Percentiles rank a stretch among this genome's conserved stretches.
phyloP scores from a whole-genome alignment of 768 basidiomycete genomes.

The Termitomyces sp. region DNA sequence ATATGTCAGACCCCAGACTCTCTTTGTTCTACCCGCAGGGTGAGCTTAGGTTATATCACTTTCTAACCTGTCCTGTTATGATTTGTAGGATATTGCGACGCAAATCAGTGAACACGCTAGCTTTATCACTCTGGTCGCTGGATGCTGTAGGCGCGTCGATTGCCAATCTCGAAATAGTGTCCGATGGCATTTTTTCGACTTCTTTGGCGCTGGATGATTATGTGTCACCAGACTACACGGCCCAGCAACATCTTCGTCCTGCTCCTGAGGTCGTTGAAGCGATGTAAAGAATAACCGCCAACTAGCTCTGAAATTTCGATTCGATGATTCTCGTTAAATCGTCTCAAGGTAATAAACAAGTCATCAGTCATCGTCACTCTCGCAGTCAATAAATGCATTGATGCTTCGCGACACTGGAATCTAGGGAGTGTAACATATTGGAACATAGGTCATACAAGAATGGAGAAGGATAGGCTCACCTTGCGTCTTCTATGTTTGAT shows the following conservation, averaged over 20 bases:
- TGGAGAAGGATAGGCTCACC: constrained; percentile 27
- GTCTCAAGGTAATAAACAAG: no score
- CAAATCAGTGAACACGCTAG: constrained; percentile 41
- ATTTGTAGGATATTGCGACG: constrained; percentile 35
- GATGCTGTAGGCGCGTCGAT: constrained; percentile 39
- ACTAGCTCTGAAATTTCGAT: background rate
- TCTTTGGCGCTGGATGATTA: constrained; percentile 38
- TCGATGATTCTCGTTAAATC: background rate
- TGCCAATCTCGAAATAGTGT: constrained; percentile 35
- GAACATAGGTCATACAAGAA: background rate
- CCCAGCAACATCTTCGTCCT: constrained; percentile 31
- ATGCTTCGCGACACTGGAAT: constrained; percentile 45
- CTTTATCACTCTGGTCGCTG: constrained; percentile 46
- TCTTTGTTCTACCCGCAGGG: constrained; percentile 49
- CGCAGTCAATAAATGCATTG: constrained; percentile 67
- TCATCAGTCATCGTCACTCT: constrained; percentile 62
- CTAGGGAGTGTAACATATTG: constrained; percentile 22
- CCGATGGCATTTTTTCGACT: constrained; percentile 42
- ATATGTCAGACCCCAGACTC: constrained; percentile 35
- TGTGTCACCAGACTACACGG: constrained; percentile 34
- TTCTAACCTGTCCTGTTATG: background rate
- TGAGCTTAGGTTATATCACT: constrained; percentile 15
- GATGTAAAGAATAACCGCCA: constrained; percentile 22
- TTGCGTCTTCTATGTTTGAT: constrained; percentile 33
- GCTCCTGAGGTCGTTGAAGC: constrained; percentile 19